These are phyloP conservation scores for Artemisia argyi DNA, from an alignment of 129 eudicot species.

Conservation along the genomic window DNA sequence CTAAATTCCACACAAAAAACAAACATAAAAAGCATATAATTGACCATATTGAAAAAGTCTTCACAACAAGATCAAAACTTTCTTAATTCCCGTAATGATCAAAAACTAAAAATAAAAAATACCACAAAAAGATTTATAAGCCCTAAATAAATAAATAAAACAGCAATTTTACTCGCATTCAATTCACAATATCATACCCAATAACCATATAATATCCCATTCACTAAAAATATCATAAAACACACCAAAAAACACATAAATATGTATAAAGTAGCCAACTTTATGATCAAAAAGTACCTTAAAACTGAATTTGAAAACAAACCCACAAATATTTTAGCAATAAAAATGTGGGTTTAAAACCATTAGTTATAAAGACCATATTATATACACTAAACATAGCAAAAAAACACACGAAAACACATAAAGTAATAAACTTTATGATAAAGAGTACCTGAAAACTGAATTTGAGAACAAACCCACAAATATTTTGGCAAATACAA, in stretches of 20 bases:
- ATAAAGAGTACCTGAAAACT: slow-evolving; percentile 27
- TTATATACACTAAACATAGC: neutral
- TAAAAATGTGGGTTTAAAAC: slow-evolving; percentile 31
- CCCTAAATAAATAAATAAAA: neutral
- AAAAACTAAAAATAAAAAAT: slow-evolving; percentile 13
- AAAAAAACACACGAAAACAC: slow-evolving; percentile 6
- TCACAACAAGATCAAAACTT: slow-evolving; percentile 9
- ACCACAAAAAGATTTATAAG: neutral
- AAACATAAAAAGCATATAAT: slow-evolving; percentile 13
- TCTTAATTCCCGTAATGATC: neutral
- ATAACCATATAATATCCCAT: slow-evolving; percentile 2
- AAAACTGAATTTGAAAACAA: slow-evolving; percentile 21
- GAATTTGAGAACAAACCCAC: slow-evolving; percentile 31
- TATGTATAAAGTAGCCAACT: slow-evolving; percentile 6
- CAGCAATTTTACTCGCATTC: slow-evolving; percentile 13
- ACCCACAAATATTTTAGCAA: slow-evolving; percentile 30
- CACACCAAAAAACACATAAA: slow-evolving; percentile 13
- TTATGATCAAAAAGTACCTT: slow-evolving; percentile 26
- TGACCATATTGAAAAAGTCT: slow-evolving; percentile 9
- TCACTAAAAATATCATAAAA: slow-evolving; percentile 5
- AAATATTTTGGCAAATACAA: slow-evolving; percentile 20
- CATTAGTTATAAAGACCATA: neutral
- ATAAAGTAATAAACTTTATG: slow-evolving; percentile 19
- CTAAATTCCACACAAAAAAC: slow-evolving; percentile 29
- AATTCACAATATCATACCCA: slow-evolving; percentile 11